Base-by-base conservation (phyloP, 805 yeast species). In the Nakazawaea peltata region DNA sequence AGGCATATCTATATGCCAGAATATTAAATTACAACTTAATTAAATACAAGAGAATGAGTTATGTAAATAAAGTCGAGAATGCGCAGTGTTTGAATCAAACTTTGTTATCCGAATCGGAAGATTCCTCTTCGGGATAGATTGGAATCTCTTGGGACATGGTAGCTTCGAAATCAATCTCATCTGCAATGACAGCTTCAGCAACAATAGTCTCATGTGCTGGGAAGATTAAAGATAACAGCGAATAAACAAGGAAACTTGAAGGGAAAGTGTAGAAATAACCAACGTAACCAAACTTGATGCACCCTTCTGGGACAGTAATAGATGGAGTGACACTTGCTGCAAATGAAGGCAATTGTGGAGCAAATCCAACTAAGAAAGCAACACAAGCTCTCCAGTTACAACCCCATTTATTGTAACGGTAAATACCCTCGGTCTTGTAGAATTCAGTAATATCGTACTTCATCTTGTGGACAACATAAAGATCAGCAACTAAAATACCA, bases 401-500 rank as follows among this genome's bases (percentile, higher is more conserved):
- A 5, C 50, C 50, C 24, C 33, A 15, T 34, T 34, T 44, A 44
- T 41, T 31, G 39, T 41, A 34, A 33, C 35, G 10, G 44, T 44
- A 11, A 13, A 29, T 33, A 5, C 43, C 46, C n/a, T 46, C 36
- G 4, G 38, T 41, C n/a, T 43, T 31, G 42, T 46, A 46, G n/a
- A 46, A 35, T 22, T 43, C 50, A n/a, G 40, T 19, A 18, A 53
- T 41, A 46, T 53, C 13, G 54, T 56, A 43, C 51, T 57, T 49
- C 56, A 57, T 46, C 39, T 49, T 12, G 48, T 56, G 21, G 46
- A 51, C 41, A 44, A 45, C 26, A 52, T 54, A 37, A 40, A 48
- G 37, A 23, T 46, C 50, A 4, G 45, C 47, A 22, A 46, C 29
- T 7, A 47, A 41, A 11, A 46, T 40, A 5, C 48, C 50, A n/a